These are phyloP conservation scores for Clathrus columnatus DNA, from an alignment of 768 basidiomycete species.

Conservation along the genomic window DNA sequence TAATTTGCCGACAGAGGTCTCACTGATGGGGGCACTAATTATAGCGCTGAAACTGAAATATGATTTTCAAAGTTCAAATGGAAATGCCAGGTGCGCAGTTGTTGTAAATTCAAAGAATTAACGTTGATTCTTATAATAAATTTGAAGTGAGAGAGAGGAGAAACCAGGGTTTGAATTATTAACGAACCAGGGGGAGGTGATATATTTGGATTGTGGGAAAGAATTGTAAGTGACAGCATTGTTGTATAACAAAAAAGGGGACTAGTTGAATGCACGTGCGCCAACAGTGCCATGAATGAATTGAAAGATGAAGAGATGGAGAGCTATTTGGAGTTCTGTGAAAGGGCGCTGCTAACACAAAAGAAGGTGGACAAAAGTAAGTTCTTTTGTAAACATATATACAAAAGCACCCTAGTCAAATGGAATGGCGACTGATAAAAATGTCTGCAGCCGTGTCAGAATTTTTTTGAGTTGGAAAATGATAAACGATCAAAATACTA, in stretches of 20 bases:
- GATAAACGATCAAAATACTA: conserved; percentile 1
- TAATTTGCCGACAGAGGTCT: conserved; percentile 60
- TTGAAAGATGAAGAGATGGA: conserved; percentile 46
- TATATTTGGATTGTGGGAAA: conserved; percentile 10
- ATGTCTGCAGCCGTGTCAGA: conserved; percentile 1
- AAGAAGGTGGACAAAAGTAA: conserved; percentile 21
- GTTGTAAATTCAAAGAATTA: not conserved
- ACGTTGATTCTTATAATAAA: conserved; percentile 7
- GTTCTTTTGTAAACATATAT: no score
- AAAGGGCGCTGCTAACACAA: conserved; percentile 35
- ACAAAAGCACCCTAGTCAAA: no score
- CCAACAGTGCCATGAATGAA: conserved; percentile 43
- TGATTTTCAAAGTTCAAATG: conserved; percentile 80
- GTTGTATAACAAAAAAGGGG: no score
- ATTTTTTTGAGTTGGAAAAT: not conserved
- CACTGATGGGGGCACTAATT: conserved; percentile 48
- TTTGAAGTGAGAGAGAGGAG: conserved; percentile 21
- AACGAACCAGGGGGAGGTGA: conserved; percentile 28
- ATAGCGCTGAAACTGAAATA: conserved; percentile 79
- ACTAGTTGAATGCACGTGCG: not conserved
- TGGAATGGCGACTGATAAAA: no score
- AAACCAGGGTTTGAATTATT: conserved; percentile 58
- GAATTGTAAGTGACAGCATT: not conserved
- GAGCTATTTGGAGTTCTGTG: conserved; percentile 58
- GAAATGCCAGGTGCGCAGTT: conserved; percentile 41